phyloP scores from a whole-genome alignment of 148 eudicot genomes.

The Mesembryanthemum crystallinum region DNA sequence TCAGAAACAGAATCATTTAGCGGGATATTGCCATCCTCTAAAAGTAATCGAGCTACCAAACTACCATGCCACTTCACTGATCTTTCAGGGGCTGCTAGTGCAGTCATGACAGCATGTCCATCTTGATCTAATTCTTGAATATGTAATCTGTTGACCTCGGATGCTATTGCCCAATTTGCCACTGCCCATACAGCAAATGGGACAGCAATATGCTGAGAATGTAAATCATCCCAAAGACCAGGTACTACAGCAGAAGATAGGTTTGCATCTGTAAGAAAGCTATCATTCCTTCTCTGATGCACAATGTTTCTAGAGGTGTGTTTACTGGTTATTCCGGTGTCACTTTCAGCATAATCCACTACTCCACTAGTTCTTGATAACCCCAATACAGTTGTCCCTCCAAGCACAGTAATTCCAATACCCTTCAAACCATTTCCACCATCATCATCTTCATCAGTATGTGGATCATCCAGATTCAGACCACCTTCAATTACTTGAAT shows the following conservation, averaged over 20 bases:
- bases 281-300: slow-evolving; percentile 46
- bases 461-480: slow-evolving; percentile 77
- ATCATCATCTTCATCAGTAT: slow-evolving; percentile 56
- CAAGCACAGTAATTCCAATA: slow-evolving; percentile 91
- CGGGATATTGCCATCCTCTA: slow-evolving; percentile 69
- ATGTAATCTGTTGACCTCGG: slow-evolving; percentile 71
- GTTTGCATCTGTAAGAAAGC: slow-evolving; percentile 41
- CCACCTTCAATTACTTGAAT: slow-evolving; percentile 94
- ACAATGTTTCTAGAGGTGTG: slow-evolving; percentile 31
- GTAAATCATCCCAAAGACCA: slow-evolving; percentile 99
- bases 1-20: slow-evolving; percentile 75
- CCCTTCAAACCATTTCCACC: slow-evolving; percentile 82
- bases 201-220: slow-evolving; percentile 92
- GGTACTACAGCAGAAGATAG: slow-evolving; percentile 80
- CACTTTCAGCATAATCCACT: slow-evolving; percentile 35
- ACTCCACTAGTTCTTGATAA: slow-evolving; percentile 54
- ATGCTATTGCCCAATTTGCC: slow-evolving; percentile 98
- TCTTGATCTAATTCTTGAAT: slow-evolving; percentile 91
- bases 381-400: slow-evolving; percentile 84
- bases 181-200: slow-evolving; percentile 99
- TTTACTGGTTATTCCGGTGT: slow-evolving; percentile 25
- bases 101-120: slow-evolving; percentile 88
- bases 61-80: slow-evolving; percentile 99
- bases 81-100: slow-evolving; percentile 86
- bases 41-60: slow-evolving; percentile 81